phyloP scores from a whole-genome alignment of 108 stramenopile species.

The Parmales sp. region DNA sequence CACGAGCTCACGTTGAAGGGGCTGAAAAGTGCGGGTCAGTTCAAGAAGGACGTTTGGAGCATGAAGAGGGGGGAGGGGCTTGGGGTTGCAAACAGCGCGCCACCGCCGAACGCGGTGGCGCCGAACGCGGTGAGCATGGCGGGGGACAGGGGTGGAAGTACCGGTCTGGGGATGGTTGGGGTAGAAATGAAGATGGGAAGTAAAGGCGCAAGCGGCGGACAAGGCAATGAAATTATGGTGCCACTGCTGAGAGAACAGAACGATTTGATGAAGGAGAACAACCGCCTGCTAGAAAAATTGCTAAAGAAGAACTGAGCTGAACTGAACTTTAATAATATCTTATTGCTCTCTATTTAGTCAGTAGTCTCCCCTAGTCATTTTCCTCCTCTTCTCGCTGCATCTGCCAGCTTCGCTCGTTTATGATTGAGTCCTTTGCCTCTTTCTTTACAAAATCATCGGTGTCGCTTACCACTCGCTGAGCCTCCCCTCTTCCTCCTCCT shows the following conservation, averaged over 20 bases:
- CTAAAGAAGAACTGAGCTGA: neutral
- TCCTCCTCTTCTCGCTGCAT: too few relatives aligned
- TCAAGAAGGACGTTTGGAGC: conserved; percentile 34
- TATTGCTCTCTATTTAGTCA: too few relatives aligned
- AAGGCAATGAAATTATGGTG: neutral
- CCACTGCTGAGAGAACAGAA: neutral
- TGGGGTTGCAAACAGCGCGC: neutral
- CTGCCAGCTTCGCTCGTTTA: too few relatives aligned
- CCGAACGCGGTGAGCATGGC: too few relatives aligned
- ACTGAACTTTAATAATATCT: too few relatives aligned
- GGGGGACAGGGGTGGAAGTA: too few relatives aligned
- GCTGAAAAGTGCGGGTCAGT: conserved; percentile 19
- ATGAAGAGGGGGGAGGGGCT: conserved; percentile 26
- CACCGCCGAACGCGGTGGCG: too few relatives aligned
- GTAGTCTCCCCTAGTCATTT: too few relatives aligned
- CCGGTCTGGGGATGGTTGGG: neutral
- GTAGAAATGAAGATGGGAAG: conserved; percentile 3
- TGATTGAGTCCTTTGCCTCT: too few relatives aligned
- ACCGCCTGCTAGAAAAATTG: neutral
- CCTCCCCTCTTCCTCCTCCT: too few relatives aligned
- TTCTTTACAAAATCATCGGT: too few relatives aligned
- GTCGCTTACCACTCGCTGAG: too few relatives aligned
- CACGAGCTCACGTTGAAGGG: conserved; percentile 22
- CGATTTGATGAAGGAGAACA: conserved; percentile 1
- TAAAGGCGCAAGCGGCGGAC: neutral